phyloP scores from a whole-genome alignment of 306 rosid genomes.

The Cucurbita maxima region DNA sequence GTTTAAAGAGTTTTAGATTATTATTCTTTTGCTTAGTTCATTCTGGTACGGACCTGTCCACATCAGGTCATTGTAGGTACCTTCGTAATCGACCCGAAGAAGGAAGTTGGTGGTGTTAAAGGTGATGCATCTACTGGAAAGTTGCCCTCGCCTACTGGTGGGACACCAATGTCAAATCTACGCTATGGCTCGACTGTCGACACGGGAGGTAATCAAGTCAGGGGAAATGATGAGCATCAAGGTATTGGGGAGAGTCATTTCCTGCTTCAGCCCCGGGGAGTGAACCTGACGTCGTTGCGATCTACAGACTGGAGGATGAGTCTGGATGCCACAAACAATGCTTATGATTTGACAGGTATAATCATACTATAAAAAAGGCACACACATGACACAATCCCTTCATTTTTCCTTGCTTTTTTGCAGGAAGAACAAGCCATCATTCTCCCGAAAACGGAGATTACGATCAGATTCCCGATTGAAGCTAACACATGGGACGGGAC shows the following conservation, averaged over 20 bases:
- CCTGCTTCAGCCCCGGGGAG: conserved; percentile 58
- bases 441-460: conserved; percentile 87
- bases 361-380: background rate
- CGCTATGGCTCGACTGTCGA: conserved; percentile 51
- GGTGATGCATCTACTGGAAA: conserved; percentile 51
- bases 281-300: conserved; percentile 40
- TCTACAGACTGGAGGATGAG: conserved; percentile 63
- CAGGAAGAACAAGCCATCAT: conserved; percentile 46
- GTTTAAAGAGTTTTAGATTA: background rate
- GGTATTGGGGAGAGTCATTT: conserved; percentile 54
- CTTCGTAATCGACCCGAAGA: conserved; percentile 53
- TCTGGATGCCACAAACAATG: conserved; percentile 39
- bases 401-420: background rate
- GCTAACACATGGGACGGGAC: background rate
- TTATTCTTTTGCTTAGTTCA: background rate
- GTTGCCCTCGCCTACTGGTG: conserved; percentile 53
- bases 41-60: background rate
- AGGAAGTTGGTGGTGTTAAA: conserved; percentile 42
- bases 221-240: conserved; percentile 65
- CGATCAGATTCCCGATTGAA: conserved; percentile 54
- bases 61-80: conserved; percentile 81
- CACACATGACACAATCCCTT: background rate
- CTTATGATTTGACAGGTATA: conserved; percentile 61
- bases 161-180: conserved; percentile 32
- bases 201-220: conserved; percentile 34